These are phyloP conservation scores for Ganoderma lingzhi DNA, from an alignment of 1,284 basidiomycete species.

Conservation along the genomic window DNA sequence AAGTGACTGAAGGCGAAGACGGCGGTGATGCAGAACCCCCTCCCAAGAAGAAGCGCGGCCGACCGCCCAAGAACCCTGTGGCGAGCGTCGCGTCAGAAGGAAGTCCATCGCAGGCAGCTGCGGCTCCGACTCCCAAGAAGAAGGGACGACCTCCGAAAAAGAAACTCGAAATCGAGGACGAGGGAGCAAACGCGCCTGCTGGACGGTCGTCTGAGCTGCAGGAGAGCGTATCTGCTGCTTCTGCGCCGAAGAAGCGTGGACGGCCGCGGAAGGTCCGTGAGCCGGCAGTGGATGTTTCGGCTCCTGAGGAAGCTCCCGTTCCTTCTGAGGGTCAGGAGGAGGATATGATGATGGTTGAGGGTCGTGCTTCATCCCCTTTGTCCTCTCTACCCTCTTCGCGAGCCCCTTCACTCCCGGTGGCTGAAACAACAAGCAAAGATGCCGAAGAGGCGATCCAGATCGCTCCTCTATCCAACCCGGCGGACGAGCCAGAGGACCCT, in stretches of 20 bases:
- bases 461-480: background rate
- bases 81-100: constrained; percentile 3
- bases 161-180: constrained; percentile 29
- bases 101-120: constrained; percentile 9
- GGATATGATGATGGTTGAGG: constrained; percentile 6
- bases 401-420: background rate
- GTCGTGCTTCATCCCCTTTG: constrained; percentile 17
- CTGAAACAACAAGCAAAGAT: background rate
- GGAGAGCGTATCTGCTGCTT: constrained; percentile 17
- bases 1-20: constrained; percentile 13
- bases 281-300: background rate
- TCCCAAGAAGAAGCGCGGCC: constrained; percentile 47
- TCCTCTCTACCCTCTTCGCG: constrained; percentile 15
- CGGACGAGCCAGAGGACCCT: background rate
- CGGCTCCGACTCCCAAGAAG: constrained; percentile 29
- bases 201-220: constrained; percentile 14
- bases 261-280: constrained; percentile 28
- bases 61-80: constrained; percentile 42
- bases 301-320: background rate
- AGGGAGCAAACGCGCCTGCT: constrained; percentile 22
- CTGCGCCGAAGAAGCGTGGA: constrained; percentile 36
- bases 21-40: constrained; percentile 32
- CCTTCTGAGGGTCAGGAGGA: constrained; percentile 1
- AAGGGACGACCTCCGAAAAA: constrained; percentile 47
- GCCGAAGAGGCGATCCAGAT: background rate